phyloP scores from a whole-genome alignment of 2,329 filamentous ascomycete genomes.

The Diaporthe vaccinii region DNA sequence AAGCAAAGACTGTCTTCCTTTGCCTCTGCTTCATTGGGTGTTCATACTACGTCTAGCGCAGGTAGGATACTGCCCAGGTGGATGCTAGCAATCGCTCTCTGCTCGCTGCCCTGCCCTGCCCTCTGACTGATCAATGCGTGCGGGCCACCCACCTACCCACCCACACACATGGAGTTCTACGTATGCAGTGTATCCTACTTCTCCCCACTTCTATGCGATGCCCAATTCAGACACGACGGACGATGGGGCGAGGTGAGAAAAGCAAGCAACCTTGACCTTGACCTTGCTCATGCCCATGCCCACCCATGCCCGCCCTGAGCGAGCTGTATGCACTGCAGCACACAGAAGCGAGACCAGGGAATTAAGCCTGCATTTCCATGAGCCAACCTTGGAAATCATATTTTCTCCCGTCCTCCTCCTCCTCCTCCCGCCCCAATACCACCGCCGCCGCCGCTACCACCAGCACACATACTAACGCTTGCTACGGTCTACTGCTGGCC shows the following conservation, averaged over 20 bases:
- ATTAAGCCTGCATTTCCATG: constrained; percentile 21
- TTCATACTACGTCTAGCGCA: background rate
- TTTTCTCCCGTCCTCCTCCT: background rate
- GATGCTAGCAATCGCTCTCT: background rate
- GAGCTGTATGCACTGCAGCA: constrained; percentile 2
- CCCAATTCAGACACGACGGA: constrained; percentile 13
- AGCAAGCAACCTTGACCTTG: constrained; percentile 19
- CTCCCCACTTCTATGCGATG: constrained; percentile 26
- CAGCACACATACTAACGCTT: background rate
- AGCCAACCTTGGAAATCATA: background rate
- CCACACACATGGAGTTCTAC: background rate
- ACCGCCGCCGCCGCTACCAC: background rate
- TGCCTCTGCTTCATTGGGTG: background rate
- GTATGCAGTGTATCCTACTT: background rate
- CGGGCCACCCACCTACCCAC: background rate
- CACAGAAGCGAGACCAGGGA: constrained; percentile 20
- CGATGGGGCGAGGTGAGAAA: background rate
- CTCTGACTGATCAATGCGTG: constrained; percentile 12
- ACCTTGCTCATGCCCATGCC: constrained; percentile 12
- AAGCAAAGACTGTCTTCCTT: background rate
- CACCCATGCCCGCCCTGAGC: background rate
- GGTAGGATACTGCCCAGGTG: background rate
- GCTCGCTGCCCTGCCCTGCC: background rate
- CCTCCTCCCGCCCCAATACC: background rate
- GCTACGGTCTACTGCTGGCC: background rate